Percentiles rank a stretch among this genome's conserved stretches.
Evolutionary conservation across 2,329 filamentous ascomycete species (phyloP).

Genomic region (Alternaria postmessia): DNA sequence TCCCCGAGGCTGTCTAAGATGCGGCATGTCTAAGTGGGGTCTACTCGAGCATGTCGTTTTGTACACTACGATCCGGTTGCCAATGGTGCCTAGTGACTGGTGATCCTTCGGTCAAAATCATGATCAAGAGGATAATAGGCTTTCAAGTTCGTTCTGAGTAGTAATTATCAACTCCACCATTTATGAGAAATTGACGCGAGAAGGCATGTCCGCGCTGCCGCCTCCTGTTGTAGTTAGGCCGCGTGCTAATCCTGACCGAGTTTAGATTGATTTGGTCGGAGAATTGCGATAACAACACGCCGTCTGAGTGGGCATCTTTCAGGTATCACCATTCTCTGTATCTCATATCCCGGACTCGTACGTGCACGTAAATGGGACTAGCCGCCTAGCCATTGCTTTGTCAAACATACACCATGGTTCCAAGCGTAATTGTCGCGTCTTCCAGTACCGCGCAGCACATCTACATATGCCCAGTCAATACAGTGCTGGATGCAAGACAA

Average conservation of each 20-base stretch:
- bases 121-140: neutral
- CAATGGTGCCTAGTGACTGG: neutral
- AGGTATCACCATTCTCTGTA: slow-evolving; percentile 5
- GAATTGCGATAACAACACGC: slow-evolving; percentile 24
- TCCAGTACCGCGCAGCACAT: neutral
- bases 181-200: neutral
- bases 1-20: neutral
- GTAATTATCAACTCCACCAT: neutral
- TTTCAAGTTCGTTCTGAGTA: neutral
- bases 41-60: neutral
- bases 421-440: neutral
- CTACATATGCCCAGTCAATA: no score
- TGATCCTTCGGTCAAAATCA: neutral
- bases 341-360: neutral
- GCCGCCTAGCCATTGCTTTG: neutral
- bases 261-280: slow-evolving; percentile 8
- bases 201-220: neutral
- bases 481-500: neutral
- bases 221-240: neutral
- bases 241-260: slow-evolving; percentile 5
- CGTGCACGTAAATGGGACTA: neutral
- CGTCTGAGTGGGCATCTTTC: slow-evolving; percentile 19
- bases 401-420: neutral
- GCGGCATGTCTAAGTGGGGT: neutral
- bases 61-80: neutral